Base-by-base conservation (phyloP, 495 filamentous ascomycete species). In the Ascodesmis nigricans region DNA sequence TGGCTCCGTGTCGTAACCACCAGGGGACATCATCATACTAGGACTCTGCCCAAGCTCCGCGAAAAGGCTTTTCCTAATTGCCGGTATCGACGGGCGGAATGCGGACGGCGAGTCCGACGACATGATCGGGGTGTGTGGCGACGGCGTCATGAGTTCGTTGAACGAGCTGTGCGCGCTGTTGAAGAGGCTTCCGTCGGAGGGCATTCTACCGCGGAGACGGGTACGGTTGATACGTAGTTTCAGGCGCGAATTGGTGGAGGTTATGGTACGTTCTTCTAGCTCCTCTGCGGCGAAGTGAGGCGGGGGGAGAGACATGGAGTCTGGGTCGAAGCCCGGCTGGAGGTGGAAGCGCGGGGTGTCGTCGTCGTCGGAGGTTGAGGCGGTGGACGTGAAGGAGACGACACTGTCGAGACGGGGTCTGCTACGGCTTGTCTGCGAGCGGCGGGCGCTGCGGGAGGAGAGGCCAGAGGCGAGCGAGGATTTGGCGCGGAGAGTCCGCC, bases 331-430 rank as follows among this genome's bases (percentile, higher is more conserved):
- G 6, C 8, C 8, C 10, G 20, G 10, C 6, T 7, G 8, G 16
- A 9, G 6, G 11, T 13, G 16, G 21, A 36, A 46, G 15, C 27
- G 42, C 14, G n/a, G 21, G 17, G 73, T 69, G 29, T 72, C 71
- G 16, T 91, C 81, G 37, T 91, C 82, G 15, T 62, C 72, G 16
- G 78, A 83, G 3, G 77, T 83, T 6, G 84, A 92, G 13, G 82
- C 84, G 4, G 82, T 91, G n/a, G n/a, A n/a, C n/a, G n/a, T n/a
- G n/a, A n/a, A n/a, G 58, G 83, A 93, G 41, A 74, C 63, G 48
- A 74, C 78, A 4, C 81, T 83, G 29, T 60, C 59, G 3, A 70
- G 65, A 40, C 71, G 67, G 26, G 29, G 35, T 5, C 35, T 24
- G 11, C 23, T 25, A 6, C 64, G 60, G 29, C 60, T 41, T 49